phyloP scores from a whole-genome alignment of 805 yeast species.

The Candida yuanshanica region DNA sequence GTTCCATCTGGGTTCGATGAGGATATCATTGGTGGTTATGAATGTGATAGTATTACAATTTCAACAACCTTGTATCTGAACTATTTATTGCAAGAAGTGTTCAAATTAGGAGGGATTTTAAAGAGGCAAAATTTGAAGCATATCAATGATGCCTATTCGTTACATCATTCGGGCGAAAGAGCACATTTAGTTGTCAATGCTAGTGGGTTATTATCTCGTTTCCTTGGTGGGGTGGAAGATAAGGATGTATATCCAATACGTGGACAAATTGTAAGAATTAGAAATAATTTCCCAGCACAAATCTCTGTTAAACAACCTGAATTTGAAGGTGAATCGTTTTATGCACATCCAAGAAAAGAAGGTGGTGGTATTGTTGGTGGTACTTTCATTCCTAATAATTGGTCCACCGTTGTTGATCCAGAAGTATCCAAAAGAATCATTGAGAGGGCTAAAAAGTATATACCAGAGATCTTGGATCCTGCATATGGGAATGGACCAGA shows the following conservation, averaged over 20 bases:
- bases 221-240: slow-evolving; percentile 39
- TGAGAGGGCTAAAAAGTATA: slow-evolving; percentile 6
- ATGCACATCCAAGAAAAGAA: slow-evolving; percentile 58
- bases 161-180: slow-evolving; percentile 29
- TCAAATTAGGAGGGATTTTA: slow-evolving; percentile 40
- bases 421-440: slow-evolving; percentile 40
- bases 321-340: slow-evolving; percentile 36
- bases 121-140: slow-evolving; percentile 33
- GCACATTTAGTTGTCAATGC: slow-evolving; percentile 52
- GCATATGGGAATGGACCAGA: not conserved
- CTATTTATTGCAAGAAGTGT: slow-evolving; percentile 40
- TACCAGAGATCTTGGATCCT: slow-evolving; percentile 2
- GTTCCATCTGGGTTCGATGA: not conserved
- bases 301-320: slow-evolving; percentile 29
- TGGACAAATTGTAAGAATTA: slow-evolving; percentile 44
- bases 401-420: slow-evolving; percentile 27
- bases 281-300: slow-evolving; percentile 5
- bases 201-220: slow-evolving; percentile 42
- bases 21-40: slow-evolving; percentile 35
- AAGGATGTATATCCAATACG: slow-evolving; percentile 38
- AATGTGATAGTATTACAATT: slow-evolving; percentile 47
- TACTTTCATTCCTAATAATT: slow-evolving; percentile 20
- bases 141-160: slow-evolving; percentile 39
- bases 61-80: slow-evolving; percentile 49
- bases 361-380: slow-evolving; percentile 65